Base-by-base conservation (phyloP, 2,329 filamentous ascomycete genomes). In the Xylogone sp. region DNA sequence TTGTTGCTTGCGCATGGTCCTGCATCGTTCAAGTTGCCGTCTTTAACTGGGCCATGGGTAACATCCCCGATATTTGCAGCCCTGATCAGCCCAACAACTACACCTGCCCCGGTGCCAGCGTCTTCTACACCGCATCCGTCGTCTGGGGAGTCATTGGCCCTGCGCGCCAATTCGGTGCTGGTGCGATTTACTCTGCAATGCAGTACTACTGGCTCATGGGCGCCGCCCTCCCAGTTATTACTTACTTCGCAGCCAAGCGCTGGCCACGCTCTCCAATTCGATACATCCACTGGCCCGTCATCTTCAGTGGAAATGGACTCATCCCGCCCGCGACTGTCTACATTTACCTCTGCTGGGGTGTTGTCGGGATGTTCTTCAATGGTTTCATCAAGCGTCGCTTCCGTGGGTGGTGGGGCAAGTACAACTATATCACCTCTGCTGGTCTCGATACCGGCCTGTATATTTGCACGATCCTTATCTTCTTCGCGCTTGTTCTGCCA, bases 81-180 rank as follows among this genome's bases (percentile, higher is more conserved):
- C 34, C 52, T 2, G 72, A 75, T 4, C 73, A 84, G 51, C 71
- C 78, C 43, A 72, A 80, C 60, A 75, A 77, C 58, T 83, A 79
- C 63, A 81, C 65, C 39, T 80, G 77, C 55, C 77, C 77, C 1
- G 71, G 72, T 45, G 76, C 73, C 10, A 69, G 70, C 3, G 74
- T 78, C 1, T 79, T 78, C 69, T 90, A 86, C 71, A 88, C 83
- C 1, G 82, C 83, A 1, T 88, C 84, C 3, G 75, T 88, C 46
- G 81, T 88, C 60, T 88, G 86, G 86, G 87, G 87, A 52, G 77
- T 84, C 50, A 88, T 90, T 53, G 87, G 87, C 1, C 87, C 87
- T 0, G 71, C 74, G 2, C 81, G 86, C 45, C 86, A 90, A 65
- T 90, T 90, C 67, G 82, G 79, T 43, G 71, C 76, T 2, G 75